Evolutionary conservation across 139 green algal genomes (phyloP).

Genomic region (Chlamydomonas incerta): DNA sequence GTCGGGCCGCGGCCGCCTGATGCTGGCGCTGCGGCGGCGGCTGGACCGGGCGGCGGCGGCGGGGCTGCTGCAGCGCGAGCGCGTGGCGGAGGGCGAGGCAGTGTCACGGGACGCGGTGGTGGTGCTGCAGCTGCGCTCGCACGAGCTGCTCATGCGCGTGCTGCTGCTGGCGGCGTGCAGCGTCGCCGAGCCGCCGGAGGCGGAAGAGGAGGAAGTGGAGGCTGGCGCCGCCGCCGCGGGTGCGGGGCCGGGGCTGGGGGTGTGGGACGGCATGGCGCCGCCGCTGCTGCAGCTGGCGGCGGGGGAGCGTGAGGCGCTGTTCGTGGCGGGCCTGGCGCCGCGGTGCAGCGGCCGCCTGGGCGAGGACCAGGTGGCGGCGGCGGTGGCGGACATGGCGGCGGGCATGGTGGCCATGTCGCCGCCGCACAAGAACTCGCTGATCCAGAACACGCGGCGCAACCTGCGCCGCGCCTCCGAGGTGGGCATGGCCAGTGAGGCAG

Average conservation of each 20-base stretch:
- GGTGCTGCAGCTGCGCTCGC: slow-evolving; percentile 1
- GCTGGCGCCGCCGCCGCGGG: background rate
- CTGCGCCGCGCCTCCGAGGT: slow-evolving; percentile 4
- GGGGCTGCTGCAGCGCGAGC: background rate
- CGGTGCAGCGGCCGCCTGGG: background rate
- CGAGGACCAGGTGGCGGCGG: background rate
- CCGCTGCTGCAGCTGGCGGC: background rate
- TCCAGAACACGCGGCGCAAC: slow-evolving; percentile 6
- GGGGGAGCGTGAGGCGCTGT: background rate
- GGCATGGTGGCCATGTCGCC: background rate
- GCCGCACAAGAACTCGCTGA: background rate
- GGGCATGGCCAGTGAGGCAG: background rate
- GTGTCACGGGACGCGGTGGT: background rate
- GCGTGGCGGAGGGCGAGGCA: background rate
- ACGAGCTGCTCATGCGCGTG: background rate
- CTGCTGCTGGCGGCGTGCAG: slow-evolving; percentile 9
- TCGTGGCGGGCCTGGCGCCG: background rate
- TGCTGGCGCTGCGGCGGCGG: background rate
- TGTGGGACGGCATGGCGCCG: background rate
- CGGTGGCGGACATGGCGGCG: background rate
- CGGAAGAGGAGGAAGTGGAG: background rate
- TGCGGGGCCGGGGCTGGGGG: background rate
- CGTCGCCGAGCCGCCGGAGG: too few species aligned
- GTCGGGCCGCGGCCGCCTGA: background rate
- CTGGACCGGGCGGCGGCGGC: background rate